These are phyloP conservation scores for Annulohypoxylon truncatum DNA, from an alignment of 2,329 filamentous ascomycete genomes.

Conservation along the genomic window DNA sequence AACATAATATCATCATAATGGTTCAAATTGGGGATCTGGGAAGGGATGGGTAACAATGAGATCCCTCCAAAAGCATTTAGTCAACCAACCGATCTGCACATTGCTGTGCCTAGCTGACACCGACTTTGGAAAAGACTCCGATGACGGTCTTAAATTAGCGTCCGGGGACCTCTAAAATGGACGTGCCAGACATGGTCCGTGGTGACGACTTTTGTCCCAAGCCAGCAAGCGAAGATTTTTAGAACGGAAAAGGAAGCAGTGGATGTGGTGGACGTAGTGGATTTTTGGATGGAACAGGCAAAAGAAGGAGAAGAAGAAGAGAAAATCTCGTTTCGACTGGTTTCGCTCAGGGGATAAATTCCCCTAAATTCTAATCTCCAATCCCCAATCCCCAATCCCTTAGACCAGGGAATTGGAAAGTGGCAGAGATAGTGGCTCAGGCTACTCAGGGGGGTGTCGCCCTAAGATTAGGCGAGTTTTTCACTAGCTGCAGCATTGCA, in stretches of 20 bases:
- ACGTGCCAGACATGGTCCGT: slow-evolving; percentile 10
- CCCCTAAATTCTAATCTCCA: slow-evolving; percentile 33
- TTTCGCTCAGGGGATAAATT: slow-evolving; percentile 36
- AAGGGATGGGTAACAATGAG: slow-evolving; percentile 38
- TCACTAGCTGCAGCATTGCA: neutral
- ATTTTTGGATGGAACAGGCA: slow-evolving; percentile 17
- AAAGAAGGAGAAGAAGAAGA: slow-evolving; percentile 7
- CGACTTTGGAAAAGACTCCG: slow-evolving; percentile 39
- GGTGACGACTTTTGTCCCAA: slow-evolving; percentile 31
- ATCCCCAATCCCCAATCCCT: slow-evolving; percentile 34
- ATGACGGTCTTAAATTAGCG: slow-evolving; percentile 43
- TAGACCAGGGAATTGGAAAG: slow-evolving; percentile 30
- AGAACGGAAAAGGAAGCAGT: slow-evolving; percentile 40
- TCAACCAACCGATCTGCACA: slow-evolving; percentile 34
- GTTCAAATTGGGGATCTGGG: slow-evolving; percentile 37
- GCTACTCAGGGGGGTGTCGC: slow-evolving; percentile 33
- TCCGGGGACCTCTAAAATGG: slow-evolving; percentile 25
- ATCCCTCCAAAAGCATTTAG: slow-evolving; percentile 30
- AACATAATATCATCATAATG: slow-evolving; percentile 29
- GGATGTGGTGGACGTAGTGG: slow-evolving; percentile 21
- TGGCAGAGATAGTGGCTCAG: slow-evolving; percentile 25
- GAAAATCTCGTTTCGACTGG: slow-evolving; percentile 35
- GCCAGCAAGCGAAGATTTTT: slow-evolving; percentile 31
- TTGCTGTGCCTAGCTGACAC: slow-evolving; percentile 31
- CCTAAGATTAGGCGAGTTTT: slow-evolving; percentile 16